Evolutionary conservation across 768 basidiomycete genomes (phyloP), one percentile per base, ranked within the genome.

Genomic region (Boletus sensibilis): DNA sequence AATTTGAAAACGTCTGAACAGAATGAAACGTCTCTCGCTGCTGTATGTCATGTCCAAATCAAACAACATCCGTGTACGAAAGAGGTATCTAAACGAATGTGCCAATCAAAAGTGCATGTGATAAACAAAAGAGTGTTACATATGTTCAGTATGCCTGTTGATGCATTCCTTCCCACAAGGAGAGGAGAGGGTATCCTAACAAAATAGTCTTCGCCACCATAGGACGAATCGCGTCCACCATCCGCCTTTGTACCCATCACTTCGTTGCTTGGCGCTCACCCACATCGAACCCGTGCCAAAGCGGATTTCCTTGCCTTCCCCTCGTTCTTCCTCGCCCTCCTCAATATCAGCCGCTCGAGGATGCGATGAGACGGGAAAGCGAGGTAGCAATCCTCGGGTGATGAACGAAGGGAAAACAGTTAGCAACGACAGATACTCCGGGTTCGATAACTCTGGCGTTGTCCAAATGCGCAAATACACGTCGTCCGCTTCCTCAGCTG

Each of bases 251-350:
- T 86, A 93, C 12, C 83, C 87, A 29, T 79, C 77, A 38, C 74
- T 72, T 37, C 93, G 84, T 42, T 72, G 66, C 63, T 80, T 83
- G 21, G 78, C 67, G 53, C 90, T 85, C 29, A 91, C 73, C 86
- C 88, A 91, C 82, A 95, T 87, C 45, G 79, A 76, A 9, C 92
- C 92, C n/a, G 92, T 94, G 20, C 92, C 92, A 68, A 84, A 83
- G 31, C 79, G 81, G 55, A 93, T 79, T 35, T 80, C 80, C 53
- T 80, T 81, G 57, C 76, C 78, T 61, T 83, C 82, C 18, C 69
- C 74, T 37, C 77, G 74, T 44, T 81, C 79, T 47, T 83, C 82
- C 53, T 82, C 82, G 25, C 84, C 89, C 67, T 87, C 87, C 70
- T 92, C 90, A 34, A 89, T 73, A 67, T 92, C 90, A 31, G 75